Conservation (phyloP, 2,329 filamentous ascomycete species). For the Ascocoryne sarcoides region DNA sequence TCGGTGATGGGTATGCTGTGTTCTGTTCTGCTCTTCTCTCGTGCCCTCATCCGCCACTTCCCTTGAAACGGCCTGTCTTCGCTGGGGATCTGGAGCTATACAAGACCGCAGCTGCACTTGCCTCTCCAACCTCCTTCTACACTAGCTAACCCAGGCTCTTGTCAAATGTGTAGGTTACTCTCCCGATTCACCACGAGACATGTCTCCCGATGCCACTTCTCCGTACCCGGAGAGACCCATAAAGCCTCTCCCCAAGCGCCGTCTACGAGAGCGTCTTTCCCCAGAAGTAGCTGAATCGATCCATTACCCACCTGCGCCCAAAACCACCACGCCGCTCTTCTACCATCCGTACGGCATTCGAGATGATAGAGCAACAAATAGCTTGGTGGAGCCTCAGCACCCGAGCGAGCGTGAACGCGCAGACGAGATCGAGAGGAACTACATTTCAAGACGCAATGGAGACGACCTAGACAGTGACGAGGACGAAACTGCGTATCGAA, state of each 20-base stretch:
- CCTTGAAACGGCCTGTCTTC: neutral
- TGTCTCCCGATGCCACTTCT: slow-evolving; percentile 69
- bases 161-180: slow-evolving; percentile 21
- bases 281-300: slow-evolving; percentile 77
- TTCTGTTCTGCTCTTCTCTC: neutral
- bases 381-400: slow-evolving; percentile 24
- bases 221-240: slow-evolving; percentile 87
- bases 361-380: slow-evolving; percentile 28
- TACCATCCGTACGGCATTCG: slow-evolving; percentile 47
- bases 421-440: slow-evolving; percentile 27
- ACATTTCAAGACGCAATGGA: slow-evolving; percentile 42
- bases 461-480: slow-evolving; percentile 53
- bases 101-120: too few relatives aligned
- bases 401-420: slow-evolving; percentile 24
- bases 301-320: slow-evolving; percentile 69
- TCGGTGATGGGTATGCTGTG: slow-evolving; percentile 35
- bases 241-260: slow-evolving; percentile 80
- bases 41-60: neutral
- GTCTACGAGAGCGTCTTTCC: slow-evolving; percentile 78
- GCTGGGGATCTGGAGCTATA: neutral
- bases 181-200: slow-evolving; percentile 33
- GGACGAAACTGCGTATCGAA: slow-evolving; percentile 34
- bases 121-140: slow-evolving; percentile 2
- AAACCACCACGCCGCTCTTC: slow-evolving; percentile 65
- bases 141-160: slow-evolving; percentile 11